A percentile compares a stretch with the other conserved stretches of the same genome.
Evolutionary conservation across 768 basidiomycete species (phyloP).

Genomic region (Pulveroboletus ravenelii): DNA sequence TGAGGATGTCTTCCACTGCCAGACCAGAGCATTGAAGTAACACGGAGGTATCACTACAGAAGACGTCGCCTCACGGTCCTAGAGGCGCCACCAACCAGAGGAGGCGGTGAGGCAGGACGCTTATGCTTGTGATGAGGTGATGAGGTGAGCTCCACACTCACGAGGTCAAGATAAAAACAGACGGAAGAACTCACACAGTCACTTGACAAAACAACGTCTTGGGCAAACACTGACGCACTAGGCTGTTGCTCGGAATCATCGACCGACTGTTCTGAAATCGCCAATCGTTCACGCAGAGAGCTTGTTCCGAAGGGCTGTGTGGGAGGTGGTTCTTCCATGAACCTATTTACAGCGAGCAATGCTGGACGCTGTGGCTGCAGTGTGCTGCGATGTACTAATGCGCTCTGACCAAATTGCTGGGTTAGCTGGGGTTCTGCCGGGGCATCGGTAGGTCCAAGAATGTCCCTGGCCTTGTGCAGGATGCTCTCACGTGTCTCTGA

Average conservation of each 20-base stretch:
- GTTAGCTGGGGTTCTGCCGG: conserved; percentile 15
- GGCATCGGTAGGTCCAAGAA: conserved; percentile 25
- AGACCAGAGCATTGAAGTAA: neutral
- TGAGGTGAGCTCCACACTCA: conserved; percentile 2
- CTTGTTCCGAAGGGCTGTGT: conserved; percentile 43
- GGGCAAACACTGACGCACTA: conserved; percentile 18
- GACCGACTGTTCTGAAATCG: neutral
- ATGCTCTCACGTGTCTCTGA: conserved; percentile 43
- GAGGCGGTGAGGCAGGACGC: conserved; percentile 10
- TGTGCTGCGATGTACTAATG: conserved; percentile 17
- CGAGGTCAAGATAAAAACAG: neutral
- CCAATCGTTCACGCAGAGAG: conserved; percentile 21
- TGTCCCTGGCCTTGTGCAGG: conserved; percentile 33
- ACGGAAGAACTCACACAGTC: conserved; percentile 9
- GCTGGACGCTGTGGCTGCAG: neutral
- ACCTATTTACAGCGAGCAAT: neutral
- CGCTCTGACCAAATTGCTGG: conserved; percentile 34
- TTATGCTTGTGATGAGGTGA: conserved; percentile 8
- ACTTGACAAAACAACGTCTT: conserved; percentile 3
- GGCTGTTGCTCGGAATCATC: neutral
- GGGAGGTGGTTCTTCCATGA: conserved; percentile 14
- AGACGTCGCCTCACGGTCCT: conserved; percentile 13
- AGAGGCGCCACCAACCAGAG: neutral
- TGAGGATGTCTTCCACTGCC: neutral
- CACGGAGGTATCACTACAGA: conserved; percentile 1